Evolutionary conservation across 768 basidiomycete genomes (phyloP), one percentile per base, ranked within the genome.

Genomic region (Neoboletus subvelutipes): DNA sequence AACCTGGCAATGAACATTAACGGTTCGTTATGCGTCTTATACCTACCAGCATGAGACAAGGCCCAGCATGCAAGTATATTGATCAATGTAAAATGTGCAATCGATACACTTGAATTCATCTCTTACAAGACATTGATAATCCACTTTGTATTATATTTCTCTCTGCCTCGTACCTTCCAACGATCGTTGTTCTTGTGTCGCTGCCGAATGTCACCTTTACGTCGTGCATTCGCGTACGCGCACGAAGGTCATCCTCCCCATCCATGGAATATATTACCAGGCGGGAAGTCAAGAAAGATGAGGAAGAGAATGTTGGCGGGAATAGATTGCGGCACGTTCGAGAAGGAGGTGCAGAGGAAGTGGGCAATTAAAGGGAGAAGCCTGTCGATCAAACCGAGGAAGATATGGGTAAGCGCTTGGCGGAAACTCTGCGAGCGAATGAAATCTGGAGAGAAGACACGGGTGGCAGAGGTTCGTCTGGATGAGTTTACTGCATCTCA

Each of bases 221-320:
- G 81, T 95, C 39, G 92, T 98, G 84, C 90, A 93, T 67, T 84
- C 91, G 1, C 83, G 80, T 58, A 80, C 89, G 15, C 80, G 98
- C 40, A 84, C 89, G 51, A 97, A 97, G 73, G 86, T 88, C 31
- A 98, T 99, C 76, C 78, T 99, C 54, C 94, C 92, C 41, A 96
- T 99, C 73, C 98, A 98, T 75, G 97, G 97, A 40, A 85, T 99
- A 45, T 99, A 98, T 74, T 98, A 95, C 72, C 95, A 98, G 75
- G 95, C 93, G 10, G n/a, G 92, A 96, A 70, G 81, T 98, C 26
- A 87, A 18, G 34, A 62, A 29, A 12, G 66, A 52, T 12, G 64
- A 57, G 5, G 69, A 67, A 37, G 71, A 67, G 10, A 67, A 64
- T 13, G 75, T 70, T 11, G 69, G 52, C 87, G 10, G 94, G 93